Evolutionary conservation across 2,329 filamentous ascomycete species (phyloP), one percentile per base, ranked within the genome.

Genomic region (Capronia coronata): DNA sequence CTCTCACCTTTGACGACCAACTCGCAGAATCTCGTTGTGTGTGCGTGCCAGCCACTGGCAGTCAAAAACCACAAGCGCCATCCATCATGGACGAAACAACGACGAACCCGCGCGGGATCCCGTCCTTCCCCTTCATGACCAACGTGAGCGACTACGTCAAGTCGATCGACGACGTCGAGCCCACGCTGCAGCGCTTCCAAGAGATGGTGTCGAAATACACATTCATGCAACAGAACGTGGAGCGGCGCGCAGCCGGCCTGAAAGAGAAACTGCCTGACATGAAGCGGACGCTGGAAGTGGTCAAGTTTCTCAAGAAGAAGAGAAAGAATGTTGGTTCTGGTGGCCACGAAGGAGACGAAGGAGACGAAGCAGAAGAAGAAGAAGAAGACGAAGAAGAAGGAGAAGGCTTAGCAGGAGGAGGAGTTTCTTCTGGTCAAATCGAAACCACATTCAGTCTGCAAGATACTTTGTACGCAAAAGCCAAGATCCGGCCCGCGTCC

Each of bases 191-290:
- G 51, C 66, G 65, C 14, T 73, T 74, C 63, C 71, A 73, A 59
- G 71, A 74, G 57, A 69, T 70, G 63, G 65, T 67, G 65, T 94
- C 89, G 61, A 98, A 98, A 77, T 98, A 98, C 74, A 93, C 97
- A 69, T 98, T 97, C 72, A 98, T 98, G 93, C 89, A 97, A 72
- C 76, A 85, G 66, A 97, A 95, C 69, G 86, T 93, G 51, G 85
- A 94, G 68, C 79, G 88, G 56, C 80, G 93, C 41, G 84, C 86
- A 46, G 75, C 78, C 2, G 89, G 90, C 1, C 73, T 98, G 48
- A 86, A 84, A 64, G 90, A 96, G 64, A 98, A 97, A 74, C 89
- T 98, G 59, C 93, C 93, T 0, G 93, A 98, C 67, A 97, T 98
- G 58, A 83, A 87, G 63, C 96, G 96, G 75, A 97, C 93, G 1